Base-by-base conservation (phyloP, 1,284 basidiomycete genomes). In the Melanopsichium pennsylvanicum region DNA sequence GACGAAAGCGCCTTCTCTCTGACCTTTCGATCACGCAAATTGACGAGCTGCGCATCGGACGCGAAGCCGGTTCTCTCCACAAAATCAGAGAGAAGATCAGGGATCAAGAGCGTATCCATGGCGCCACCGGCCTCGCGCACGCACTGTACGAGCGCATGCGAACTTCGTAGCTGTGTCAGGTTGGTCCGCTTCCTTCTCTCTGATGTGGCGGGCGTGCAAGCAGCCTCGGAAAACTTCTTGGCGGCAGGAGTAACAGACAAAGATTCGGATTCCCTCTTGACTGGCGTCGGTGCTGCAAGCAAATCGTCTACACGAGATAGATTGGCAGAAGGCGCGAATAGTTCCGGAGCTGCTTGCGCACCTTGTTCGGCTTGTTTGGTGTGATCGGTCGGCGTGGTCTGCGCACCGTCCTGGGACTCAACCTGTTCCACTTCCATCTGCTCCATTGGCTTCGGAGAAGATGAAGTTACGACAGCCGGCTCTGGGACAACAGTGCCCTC, bases 11-110 rank as follows among this genome's bases (percentile, higher is more conserved):
- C 55, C 45, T 54, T 55, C 13, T 70, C 62, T 13, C 68, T 40
- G 31, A 66, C 50, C 13, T 56, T 55, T 36, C 42, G 58, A 33
- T 70, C 68, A 5, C 68, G 57, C 21, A 66, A 50, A 27, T 70
- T 55, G 32, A 29, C 16, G 9, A 70, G 48, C 50, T 70, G 68
- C 5, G 54, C 34, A 22, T 66, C 46, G 22, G 56, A 61, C 8
- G 56, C 42, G n/a, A 57, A 57, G 6, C 57, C 52, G 9, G 59
- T 46, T 26, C 37, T 44, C 38, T 70, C 68, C 21, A 70, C 57
- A 42, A 40, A 70, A 31, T 32, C 32, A 29, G 55, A 22, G 22
- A 70, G 57, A 37, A 41, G 51, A 11, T 54, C 42, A 2, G 61
- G 62, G 21, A 70, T 50, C 23, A 39, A 39, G 4, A 70, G 58